phyloP scores from a whole-genome alignment of 1,284 basidiomycete species.

The Gomphus sp. region DNA sequence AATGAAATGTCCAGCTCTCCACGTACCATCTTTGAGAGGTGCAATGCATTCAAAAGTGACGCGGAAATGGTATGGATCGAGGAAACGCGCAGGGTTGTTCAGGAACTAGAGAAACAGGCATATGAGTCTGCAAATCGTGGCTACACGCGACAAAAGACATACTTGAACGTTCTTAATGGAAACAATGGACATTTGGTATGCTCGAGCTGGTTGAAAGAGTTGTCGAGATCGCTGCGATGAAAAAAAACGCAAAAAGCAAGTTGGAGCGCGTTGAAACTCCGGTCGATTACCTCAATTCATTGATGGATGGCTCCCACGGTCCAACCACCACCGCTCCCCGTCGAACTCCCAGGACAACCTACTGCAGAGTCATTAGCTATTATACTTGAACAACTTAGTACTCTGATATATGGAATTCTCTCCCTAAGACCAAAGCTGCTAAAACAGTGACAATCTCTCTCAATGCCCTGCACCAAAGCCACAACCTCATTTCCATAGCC shows the following conservation, averaged over 20 bases:
- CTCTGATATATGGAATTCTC: no score
- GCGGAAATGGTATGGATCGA: constrained; percentile 87
- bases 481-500: no score
- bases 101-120: constrained; percentile 53
- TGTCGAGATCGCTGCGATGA: not conserved
- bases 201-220: not conserved
- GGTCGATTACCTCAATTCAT: not conserved
- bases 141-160: not conserved
- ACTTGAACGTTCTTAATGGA: constrained; percentile 8
- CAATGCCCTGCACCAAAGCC: no score
- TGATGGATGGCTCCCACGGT: no score
- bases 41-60: constrained; percentile 99
- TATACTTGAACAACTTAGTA: no score
- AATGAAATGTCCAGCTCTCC: not conserved
- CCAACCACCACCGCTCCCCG: no score
- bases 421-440: no score
- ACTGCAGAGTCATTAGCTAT: no score
- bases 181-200: constrained; percentile 5
- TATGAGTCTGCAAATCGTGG: constrained; percentile 27
- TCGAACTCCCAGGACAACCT: no score
- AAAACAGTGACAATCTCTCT: no score
- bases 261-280: not conserved
- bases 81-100: constrained; percentile 89
- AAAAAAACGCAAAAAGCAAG: not conserved
- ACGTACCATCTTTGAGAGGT: constrained; percentile 77